Evolutionary conservation across 2,329 filamentous ascomycete genomes (phyloP), one percentile per base, ranked within the genome.

Genomic region (Colletotrichum godetiae): DNA sequence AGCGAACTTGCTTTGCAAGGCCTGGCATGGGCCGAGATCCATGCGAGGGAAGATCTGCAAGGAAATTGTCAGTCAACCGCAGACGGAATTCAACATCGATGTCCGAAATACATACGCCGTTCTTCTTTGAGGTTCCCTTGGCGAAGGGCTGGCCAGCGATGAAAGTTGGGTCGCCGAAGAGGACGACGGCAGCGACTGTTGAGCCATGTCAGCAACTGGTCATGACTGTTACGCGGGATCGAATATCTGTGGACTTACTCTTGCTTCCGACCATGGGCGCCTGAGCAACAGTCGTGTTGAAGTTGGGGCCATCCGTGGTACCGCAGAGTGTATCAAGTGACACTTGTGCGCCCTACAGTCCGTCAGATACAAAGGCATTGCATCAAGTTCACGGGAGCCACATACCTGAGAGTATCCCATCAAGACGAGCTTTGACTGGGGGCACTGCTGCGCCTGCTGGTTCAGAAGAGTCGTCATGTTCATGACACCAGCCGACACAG

Each of bases 141-240:
- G 80, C 77, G 77, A 82, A 86, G 61, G 81, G 76, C 49, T 78
- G 68, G 68, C 81, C 80, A 76, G 78, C 78, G 74, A 81, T 76
- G 76, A 82, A 81, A 68, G 81, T 82, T 35, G 84, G 84, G 77
- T 86, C 84, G 46, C 84, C 84, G 62, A 85, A 83, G 49, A 84
- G 67, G 63, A 83, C 77, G 64, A 85, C 77, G 42, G 83, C 84
- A 63, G 84, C 81, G 42, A 86, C 84, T 86, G 59, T 7, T 52
- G 12, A 3, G 4, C 4, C 19, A 31, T 15, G 49, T 72, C 10
- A 68, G 29, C 22, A 19, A 10, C 3, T 19, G 8, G 19, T 5
- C 8, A 49, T 0, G 42, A 11, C 42, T 2, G 5, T 4, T 4
- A 13, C 3, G 1, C 8, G 1, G 7, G 0, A 5, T 22, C 55